Evolutionary conservation across 345 rosid genomes (phyloP).

Genomic region (Carallia pectinifolia): DNA sequence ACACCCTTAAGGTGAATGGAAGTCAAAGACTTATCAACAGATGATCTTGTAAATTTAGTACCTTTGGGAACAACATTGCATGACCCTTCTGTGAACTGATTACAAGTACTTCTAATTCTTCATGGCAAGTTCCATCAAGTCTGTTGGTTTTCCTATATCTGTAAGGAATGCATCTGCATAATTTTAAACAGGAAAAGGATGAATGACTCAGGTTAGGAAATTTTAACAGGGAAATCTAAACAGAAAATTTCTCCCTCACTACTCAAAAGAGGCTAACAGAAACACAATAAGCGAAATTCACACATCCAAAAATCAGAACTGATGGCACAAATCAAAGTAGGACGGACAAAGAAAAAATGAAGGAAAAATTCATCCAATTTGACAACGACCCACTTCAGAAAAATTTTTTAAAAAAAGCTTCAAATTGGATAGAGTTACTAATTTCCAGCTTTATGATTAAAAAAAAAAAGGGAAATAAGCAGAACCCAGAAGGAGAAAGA

Average conservation of each 20-base stretch:
- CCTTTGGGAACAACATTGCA: constrained; percentile 62
- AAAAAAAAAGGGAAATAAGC: background rate
- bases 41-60: background rate
- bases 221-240: too few relatives aligned
- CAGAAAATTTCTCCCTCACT: too few relatives aligned
- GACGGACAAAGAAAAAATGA: too few relatives aligned
- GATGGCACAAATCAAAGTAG: too few relatives aligned
- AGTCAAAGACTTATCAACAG: background rate
- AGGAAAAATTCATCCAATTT: background rate
- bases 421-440: background rate
- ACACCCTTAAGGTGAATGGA: background rate
- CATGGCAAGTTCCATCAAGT: constrained; percentile 17
- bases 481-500: background rate
- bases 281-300: too few relatives aligned
- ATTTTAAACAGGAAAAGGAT: background rate
- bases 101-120: constrained; percentile 52
- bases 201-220: too few relatives aligned
- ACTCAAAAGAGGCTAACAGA: too few relatives aligned
- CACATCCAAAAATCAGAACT: too few relatives aligned
- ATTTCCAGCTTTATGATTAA: background rate
- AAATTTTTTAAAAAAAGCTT: background rate
- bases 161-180: constrained; percentile 57
- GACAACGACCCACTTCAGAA: background rate
- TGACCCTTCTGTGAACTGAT: constrained; percentile 56
- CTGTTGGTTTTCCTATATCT: constrained; percentile 39